Conservation (phyloP, 2,329 filamentous ascomycete genomes). For the Orbilia ellipsospora region DNA sequence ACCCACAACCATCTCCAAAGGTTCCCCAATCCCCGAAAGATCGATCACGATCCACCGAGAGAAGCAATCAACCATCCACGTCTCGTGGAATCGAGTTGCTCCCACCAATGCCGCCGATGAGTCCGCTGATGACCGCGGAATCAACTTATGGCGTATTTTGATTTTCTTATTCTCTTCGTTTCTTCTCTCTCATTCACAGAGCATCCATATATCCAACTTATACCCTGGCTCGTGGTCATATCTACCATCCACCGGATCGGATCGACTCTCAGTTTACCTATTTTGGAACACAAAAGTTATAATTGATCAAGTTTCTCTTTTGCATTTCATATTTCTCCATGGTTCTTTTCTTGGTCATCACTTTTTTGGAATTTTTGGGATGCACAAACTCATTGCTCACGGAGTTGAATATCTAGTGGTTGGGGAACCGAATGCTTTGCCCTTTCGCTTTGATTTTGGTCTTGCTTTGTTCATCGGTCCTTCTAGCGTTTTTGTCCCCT, state of each 20-base stretch:
- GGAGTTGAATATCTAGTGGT: slow-evolving; percentile 51
- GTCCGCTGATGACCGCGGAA: slow-evolving; percentile 36
- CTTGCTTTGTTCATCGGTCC: slow-evolving; percentile 3
- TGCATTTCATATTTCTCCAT: slow-evolving; percentile 8
- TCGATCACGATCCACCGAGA: slow-evolving; percentile 37
- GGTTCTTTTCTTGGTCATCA: slow-evolving; percentile 3
- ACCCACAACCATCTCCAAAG: slow-evolving; percentile 3
- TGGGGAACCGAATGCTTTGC: slow-evolving; percentile 10
- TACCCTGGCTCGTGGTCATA: not conserved
- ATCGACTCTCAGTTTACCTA: not conserved
- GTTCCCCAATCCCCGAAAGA: slow-evolving; percentile 11
- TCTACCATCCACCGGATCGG: not conserved
- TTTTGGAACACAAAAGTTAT: slow-evolving; percentile 36
- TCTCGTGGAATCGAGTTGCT: slow-evolving; percentile 39
- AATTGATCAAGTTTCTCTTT: slow-evolving; percentile 12
- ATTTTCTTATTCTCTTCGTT: slow-evolving; percentile 13
- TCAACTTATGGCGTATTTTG: slow-evolving; percentile 33
- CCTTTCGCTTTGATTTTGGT: slow-evolving; percentile 13
- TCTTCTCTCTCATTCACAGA: slow-evolving; percentile 23
- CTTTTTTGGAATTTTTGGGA: slow-evolving; percentile 4
- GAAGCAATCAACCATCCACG: slow-evolving; percentile 20
- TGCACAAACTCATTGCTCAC: slow-evolving; percentile 17
- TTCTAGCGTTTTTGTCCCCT: slow-evolving; percentile 6
- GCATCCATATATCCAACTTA: not conserved
- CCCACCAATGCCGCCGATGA: slow-evolving; percentile 52